Evolutionary conservation across 345 rosid species (phyloP).

Genomic region (Kandelia obovata): DNA sequence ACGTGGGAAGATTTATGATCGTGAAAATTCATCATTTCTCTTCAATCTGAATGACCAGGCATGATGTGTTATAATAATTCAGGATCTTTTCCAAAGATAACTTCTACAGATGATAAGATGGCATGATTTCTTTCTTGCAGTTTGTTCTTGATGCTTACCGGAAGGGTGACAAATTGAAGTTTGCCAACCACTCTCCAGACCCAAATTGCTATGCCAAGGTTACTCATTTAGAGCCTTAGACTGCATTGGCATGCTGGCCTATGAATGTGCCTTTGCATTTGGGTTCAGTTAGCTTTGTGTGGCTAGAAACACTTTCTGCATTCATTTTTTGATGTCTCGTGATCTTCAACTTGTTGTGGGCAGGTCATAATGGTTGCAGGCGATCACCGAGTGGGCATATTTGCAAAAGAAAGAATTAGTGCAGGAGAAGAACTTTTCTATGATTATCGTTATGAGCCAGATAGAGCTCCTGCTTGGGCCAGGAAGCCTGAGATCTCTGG

Average conservation of each 20-base stretch:
- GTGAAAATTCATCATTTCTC: conserved; percentile 96
- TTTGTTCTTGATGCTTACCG: conserved; percentile 97
- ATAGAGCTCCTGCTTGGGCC: conserved; percentile 99
- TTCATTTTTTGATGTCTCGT: background rate
- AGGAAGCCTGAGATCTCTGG: conserved; percentile 89
- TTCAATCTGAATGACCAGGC: conserved; percentile 98
- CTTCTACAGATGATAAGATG: background rate
- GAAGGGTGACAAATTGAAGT: conserved; percentile 95
- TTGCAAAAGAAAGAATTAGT: conserved; percentile 86
- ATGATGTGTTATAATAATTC: conserved; percentile 20
- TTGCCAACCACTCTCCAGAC: conserved; percentile 95
- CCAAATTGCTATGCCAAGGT: conserved; percentile 99
- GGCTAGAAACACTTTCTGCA: background rate
- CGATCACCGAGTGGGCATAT: conserved; percentile 93
- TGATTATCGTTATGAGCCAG: conserved; percentile 94
- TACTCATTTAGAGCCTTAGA: conserved; percentile 14
- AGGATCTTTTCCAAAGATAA: background rate
- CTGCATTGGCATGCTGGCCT: no score
- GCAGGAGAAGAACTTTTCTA: conserved; percentile 94
- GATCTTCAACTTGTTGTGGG: conserved; percentile 7
- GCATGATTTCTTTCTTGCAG: conserved; percentile 44
- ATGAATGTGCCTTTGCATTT: background rate
- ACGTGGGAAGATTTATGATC: conserved; percentile 97
- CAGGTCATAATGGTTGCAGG: conserved; percentile 98
- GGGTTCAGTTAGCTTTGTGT: background rate